Evolutionary conservation across 129 eudicot genomes (phyloP), one percentile per base, ranked within the genome.

Genomic region (Dittrichia graveolens): DNA sequence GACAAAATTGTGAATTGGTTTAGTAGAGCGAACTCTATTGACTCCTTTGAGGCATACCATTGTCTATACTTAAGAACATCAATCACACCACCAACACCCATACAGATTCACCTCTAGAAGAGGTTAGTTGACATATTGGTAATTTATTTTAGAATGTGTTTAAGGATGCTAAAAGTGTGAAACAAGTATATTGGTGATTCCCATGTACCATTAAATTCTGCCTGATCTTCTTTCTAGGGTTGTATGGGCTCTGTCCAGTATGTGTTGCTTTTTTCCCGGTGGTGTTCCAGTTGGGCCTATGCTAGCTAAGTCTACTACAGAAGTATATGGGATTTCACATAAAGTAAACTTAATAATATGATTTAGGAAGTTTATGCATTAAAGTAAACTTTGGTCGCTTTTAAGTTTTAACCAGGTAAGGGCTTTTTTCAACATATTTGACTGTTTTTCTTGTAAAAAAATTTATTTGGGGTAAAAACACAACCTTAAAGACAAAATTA

Each of bases 21-120:
- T 90, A 82, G 98, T 91, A 34, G 97, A 90, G 81, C 92, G 90
- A 84, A 94, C 98, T 7, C 91, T 94, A 31, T 83, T 94, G 79
- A 71, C 87, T 60, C 96, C 98, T 39, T n/a, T n/a, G n/a, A n/a
- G 96, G 15, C 89, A 94, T 82, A 97, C 98, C 39, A 89, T 87
- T 60, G 85, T 86, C 16, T 88, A 88, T 63, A 54, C 93, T 11
- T 89, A 86, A 47, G 85, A 86, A 61, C 82, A 81, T 65, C 75
- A 84, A 19, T 19, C 79, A n/a, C n/a, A 41, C 77, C 85, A 41
- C 78, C 96, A 57, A 38, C 57, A 13, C 31, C 2, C 49, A 73
- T 53, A 41, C 79, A 50, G 87, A 80, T 76, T 87, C 88, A 48
- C 90, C 96, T 66, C 65, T 82, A 38, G 97, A 94, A 73, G 98